Conservation (phyloP, 1,284 basidiomycete species). For the Cutaneotrichosporon cavernicola region DNA sequence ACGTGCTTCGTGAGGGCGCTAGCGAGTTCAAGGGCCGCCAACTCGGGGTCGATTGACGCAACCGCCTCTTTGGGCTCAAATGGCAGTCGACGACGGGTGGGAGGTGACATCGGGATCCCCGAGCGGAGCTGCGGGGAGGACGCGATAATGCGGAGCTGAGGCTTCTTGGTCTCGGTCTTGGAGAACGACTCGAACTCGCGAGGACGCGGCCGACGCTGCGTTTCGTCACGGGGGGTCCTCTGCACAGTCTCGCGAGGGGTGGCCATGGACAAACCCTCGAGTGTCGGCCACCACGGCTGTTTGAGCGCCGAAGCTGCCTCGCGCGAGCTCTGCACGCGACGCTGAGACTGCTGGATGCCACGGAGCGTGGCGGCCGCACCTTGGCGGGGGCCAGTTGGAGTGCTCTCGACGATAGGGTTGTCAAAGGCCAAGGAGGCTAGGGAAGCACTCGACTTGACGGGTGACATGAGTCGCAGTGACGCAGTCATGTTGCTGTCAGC, state of each 20-base stretch:
- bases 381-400: neutral
- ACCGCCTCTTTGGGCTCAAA: conserved; percentile 35
- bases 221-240: neutral
- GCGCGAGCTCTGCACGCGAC: neutral
- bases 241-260: conserved; percentile 2
- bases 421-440: conserved; percentile 21
- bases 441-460: conserved; percentile 33
- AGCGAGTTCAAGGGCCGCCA: conserved; percentile 43
- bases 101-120: neutral
- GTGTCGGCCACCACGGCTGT: conserved; percentile 21
- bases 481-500: conserved; percentile 18
- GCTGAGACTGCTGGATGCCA: conserved; percentile 18
- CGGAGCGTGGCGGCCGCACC: conserved; percentile 12
- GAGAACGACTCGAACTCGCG: neutral
- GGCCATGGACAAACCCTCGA: conserved; percentile 23
- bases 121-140: conserved; percentile 31
- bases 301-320: neutral
- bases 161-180: neutral
- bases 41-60: conserved; percentile 39
- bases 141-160: conserved; percentile 29
- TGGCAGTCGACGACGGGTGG: conserved; percentile 22
- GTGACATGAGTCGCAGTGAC: conserved; percentile 20
- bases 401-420: neutral
- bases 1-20: conserved; percentile 45
- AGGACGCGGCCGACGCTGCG: neutral